Percentiles rank a stretch among this genome's conserved stretches.
These are phyloP conservation scores for Curvularia eragrostidis DNA, from an alignment of 2,329 filamentous ascomycete species.

Conservation along the genomic window DNA sequence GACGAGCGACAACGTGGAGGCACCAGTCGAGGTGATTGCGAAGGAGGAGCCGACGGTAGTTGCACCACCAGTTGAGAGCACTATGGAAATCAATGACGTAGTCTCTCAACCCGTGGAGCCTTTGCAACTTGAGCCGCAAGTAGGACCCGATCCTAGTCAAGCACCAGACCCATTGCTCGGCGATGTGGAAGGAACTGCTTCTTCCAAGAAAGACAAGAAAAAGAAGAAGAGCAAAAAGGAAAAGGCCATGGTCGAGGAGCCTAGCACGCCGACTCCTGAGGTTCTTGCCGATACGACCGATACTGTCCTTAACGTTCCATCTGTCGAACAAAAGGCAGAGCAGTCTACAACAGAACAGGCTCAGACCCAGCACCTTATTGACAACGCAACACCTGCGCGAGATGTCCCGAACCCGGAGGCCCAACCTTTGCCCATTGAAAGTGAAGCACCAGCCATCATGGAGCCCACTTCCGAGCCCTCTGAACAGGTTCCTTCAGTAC, in stretches of 20 bases:
- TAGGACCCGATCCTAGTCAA: neutral
- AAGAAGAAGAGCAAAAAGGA: constrained; percentile 31
- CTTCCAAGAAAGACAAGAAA: constrained; percentile 37
- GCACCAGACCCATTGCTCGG: neutral
- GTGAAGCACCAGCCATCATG: neutral
- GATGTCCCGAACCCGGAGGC: constrained; percentile 3
- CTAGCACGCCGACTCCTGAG: constrained; percentile 22
- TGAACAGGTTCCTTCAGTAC: neutral
- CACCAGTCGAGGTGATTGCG: constrained; percentile 14
- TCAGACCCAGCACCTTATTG: constrained; percentile 1
- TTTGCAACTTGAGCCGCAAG: neutral
- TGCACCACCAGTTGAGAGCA: neutral
- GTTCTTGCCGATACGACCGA: constrained; percentile 2
- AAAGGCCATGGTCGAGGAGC: constrained; percentile 19
- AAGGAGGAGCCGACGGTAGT: neutral
- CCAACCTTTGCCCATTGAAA: neutral
- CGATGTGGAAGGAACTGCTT: neutral
- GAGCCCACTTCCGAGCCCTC: constrained; percentile 9
- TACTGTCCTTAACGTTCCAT: neutral
- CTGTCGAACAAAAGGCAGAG: constrained; percentile 4
- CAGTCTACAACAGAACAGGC: neutral
- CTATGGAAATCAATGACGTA: neutral
- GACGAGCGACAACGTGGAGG: constrained; percentile 22
- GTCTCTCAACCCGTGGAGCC: neutral
- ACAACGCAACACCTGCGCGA: neutral